Percentiles rank a stretch among this genome's conserved stretches.
phyloP scores from a whole-genome alignment of 164 flowering plant genomes.

The Tetrastigma voinierianum region DNA sequence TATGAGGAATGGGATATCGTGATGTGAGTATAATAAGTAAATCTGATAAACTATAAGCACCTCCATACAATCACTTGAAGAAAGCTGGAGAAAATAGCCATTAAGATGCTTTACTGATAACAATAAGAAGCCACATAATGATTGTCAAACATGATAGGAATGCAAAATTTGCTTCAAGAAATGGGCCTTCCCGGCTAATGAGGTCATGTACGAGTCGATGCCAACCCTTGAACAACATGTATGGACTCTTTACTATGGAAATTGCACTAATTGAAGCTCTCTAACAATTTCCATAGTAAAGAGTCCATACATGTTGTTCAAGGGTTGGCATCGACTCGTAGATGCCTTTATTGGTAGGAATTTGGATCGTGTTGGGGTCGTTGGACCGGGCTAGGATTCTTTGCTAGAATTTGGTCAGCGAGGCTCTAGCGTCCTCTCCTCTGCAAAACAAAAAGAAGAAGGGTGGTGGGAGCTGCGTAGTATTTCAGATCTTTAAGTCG shows the following conservation, averaged over 20 bases:
- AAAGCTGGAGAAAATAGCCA: constrained; percentile 73
- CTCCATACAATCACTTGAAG: constrained; percentile 74
- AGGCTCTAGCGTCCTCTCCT: no score
- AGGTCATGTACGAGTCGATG: constrained; percentile 70
- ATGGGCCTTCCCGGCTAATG: constrained; percentile 92
- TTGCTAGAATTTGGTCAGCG: no score
- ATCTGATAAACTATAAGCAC: constrained; percentile 91
- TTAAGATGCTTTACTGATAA: constrained; percentile 64
- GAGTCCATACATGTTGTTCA: no score
- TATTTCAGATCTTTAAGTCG: no score
- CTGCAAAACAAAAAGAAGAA: no score
- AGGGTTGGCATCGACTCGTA: no score
- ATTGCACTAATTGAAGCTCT: no score
- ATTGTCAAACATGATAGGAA: constrained; percentile 93
- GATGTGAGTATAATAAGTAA: background rate
- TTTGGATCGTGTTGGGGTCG: no score
- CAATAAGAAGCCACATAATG: constrained; percentile 87
- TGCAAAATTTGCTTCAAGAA: constrained; percentile 90
- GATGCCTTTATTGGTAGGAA: no score
- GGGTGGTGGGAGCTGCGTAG: no score
- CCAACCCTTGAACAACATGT: constrained; percentile 89
- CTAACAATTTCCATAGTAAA: no score
- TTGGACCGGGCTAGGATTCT: no score
- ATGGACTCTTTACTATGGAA: constrained; percentile 84
- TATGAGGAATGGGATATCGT: background rate